Percentiles rank a stretch among this genome's conserved stretches.
These are phyloP conservation scores for Amaranthus cruentus DNA, from an alignment of 148 eudicot species.

Conservation along the genomic window DNA sequence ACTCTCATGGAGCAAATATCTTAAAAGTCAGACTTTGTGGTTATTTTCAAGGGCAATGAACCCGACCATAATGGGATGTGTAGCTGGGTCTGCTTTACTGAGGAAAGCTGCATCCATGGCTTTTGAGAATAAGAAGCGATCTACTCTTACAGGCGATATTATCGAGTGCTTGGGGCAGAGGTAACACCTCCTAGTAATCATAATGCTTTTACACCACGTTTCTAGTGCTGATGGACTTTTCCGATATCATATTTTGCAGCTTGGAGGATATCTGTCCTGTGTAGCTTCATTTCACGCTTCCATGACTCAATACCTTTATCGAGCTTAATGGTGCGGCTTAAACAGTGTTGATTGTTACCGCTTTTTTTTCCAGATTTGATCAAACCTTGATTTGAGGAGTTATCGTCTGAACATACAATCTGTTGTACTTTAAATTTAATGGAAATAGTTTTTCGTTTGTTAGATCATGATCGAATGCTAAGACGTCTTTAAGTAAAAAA, in stretches of 20 bases:
- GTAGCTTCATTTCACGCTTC: slow-evolving; percentile 11
- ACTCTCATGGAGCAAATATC: not conserved
- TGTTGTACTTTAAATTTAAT: not conserved
- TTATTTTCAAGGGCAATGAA: slow-evolving; percentile 26
- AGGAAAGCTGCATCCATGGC: slow-evolving; percentile 80
- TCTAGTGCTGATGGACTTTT: too few relatives aligned
- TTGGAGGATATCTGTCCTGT: slow-evolving; percentile 73
- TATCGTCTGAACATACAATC: not conserved
- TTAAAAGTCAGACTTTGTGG: not conserved
- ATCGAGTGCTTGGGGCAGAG: slow-evolving; percentile 81
- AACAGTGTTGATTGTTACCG: not conserved
- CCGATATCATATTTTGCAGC: slow-evolving; percentile 37
- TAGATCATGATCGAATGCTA: too few relatives aligned
- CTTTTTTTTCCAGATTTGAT: not conserved
- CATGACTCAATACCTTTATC: not conserved
- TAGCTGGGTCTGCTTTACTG: slow-evolving; percentile 76
- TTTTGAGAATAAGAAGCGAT: slow-evolving; percentile 62
- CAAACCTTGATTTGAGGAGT: not conserved
- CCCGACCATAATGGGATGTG: slow-evolving; percentile 66
- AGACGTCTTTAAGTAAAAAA: too few relatives aligned
- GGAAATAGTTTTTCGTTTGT: too few relatives aligned
- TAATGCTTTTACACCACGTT: not conserved
- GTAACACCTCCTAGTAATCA: slow-evolving; percentile 23
- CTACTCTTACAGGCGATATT: slow-evolving; percentile 79
- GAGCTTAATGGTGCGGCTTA: not conserved